Percentiles rank a stretch among this genome's conserved stretches.
Evolutionary conservation across 2,329 filamentous ascomycete species (phyloP).

Genomic region (Dactylellina leptospora): DNA sequence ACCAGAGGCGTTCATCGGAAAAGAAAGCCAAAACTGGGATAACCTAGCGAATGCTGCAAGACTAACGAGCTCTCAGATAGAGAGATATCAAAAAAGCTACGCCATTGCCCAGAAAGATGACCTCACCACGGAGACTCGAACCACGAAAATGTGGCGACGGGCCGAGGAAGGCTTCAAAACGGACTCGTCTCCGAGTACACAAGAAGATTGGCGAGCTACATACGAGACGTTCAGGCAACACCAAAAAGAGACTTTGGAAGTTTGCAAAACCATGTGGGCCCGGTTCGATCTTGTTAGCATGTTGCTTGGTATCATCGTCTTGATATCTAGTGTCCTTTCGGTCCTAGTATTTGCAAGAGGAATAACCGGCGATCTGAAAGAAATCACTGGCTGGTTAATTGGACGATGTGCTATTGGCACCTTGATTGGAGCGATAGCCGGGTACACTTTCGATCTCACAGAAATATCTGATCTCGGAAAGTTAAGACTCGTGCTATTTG

Average conservation of each 20-base stretch:
- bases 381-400: conserved; percentile 67
- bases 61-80: conserved; percentile 82
- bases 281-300: conserved; percentile 89
- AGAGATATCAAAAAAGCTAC: conserved; percentile 87
- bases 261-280: conserved; percentile 89
- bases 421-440: conserved; percentile 60
- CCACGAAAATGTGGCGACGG: conserved; percentile 68
- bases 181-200: conserved; percentile 2
- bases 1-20: conserved; percentile 86
- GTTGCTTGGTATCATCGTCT: conserved; percentile 77
- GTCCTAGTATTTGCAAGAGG: conserved; percentile 77
- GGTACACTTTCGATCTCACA: conserved; percentile 35
- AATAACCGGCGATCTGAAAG: conserved; percentile 65
- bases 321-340: conserved; percentile 73
- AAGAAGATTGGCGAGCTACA: conserved; percentile 59
- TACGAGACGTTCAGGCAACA: conserved; percentile 74
- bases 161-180: conserved; percentile 66
- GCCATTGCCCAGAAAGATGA: conserved; percentile 75
- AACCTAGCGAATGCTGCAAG: conserved; percentile 81
- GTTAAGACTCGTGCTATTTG: conserved; percentile 60
- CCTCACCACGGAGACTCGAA: conserved; percentile 67
- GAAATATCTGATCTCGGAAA: conserved; percentile 13
- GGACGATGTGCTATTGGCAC: conserved; percentile 65
- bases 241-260: conserved; percentile 77
- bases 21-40: conserved; percentile 73